Conservation (phyloP, 2,329 filamentous ascomycete species). For the Mollisiaceae sp. region DNA sequence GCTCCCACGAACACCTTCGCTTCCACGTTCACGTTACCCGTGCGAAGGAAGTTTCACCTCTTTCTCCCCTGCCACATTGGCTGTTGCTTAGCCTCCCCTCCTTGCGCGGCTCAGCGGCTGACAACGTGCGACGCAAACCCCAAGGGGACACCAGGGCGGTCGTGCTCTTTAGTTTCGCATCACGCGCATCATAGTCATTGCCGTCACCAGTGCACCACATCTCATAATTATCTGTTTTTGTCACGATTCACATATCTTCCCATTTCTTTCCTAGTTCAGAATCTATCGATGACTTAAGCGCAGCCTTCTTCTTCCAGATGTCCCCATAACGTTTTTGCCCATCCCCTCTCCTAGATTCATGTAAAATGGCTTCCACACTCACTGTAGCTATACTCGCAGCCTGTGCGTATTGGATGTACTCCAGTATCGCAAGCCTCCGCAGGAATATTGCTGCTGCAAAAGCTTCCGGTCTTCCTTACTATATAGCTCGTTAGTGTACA, state of each 20-base stretch:
- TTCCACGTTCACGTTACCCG: not conserved
- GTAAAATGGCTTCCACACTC: slow-evolving; percentile 34
- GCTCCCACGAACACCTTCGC: not conserved
- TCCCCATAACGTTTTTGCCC: not conserved
- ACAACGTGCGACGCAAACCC: not conserved
- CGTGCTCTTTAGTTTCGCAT: not conserved
- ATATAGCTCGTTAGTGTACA: slow-evolving; percentile 56
- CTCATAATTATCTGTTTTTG: not conserved
- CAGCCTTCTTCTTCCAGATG: not conserved
- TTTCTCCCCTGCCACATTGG: not conserved
- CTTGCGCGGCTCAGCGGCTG: too few species aligned
- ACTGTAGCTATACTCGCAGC: slow-evolving; percentile 29
- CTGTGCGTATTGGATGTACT: slow-evolving; percentile 33
- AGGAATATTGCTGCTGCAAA: slow-evolving; percentile 56
- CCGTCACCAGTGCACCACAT: slow-evolving; percentile 26
- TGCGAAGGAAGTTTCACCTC: not conserved
- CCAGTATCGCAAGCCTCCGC: slow-evolving; percentile 43
- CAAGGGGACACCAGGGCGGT: not conserved
- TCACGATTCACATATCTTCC: slow-evolving; percentile 12
- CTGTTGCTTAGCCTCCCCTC: not conserved
- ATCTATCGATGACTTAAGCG: not conserved
- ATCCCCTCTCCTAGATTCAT: not conserved
- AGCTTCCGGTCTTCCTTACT: slow-evolving; percentile 57
- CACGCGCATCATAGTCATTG: slow-evolving; percentile 4
- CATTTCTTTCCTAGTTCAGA: not conserved